Conservation (phyloP, 371 early-diverging fungal species). For the Rhizopus arrhizus region DNA sequence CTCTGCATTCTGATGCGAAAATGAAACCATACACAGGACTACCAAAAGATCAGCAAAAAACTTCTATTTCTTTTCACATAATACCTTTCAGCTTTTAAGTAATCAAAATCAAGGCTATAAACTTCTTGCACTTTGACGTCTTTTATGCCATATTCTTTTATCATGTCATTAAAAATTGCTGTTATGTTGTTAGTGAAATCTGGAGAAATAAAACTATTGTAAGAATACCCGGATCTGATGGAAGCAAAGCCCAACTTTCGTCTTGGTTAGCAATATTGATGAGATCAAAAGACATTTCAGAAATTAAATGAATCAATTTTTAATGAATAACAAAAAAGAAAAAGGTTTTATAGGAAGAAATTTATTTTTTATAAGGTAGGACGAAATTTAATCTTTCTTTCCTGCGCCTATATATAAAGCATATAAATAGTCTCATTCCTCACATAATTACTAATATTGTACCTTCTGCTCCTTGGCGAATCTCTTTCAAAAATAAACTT, state of each 20-base stretch:
- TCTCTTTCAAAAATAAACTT: constrained; percentile 39
- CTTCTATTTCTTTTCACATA: neutral
- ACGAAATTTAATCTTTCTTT: constrained; percentile 21
- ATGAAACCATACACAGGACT: constrained; percentile 23
- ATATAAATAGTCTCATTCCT: neutral
- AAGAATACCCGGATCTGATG: constrained; percentile 27
- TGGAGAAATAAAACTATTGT: neutral
- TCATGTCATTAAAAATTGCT: constrained; percentile 27
- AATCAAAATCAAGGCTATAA: constrained; percentile 15
- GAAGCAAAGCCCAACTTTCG: constrained; percentile 21
- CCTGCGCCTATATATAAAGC: constrained; percentile 16
- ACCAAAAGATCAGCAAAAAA: neutral
- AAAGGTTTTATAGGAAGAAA: neutral
- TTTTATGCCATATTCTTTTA: constrained; percentile 16
- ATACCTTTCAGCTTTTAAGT: constrained; percentile 12
- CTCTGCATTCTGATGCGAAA: constrained; percentile 12
- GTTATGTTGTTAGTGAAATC: neutral
- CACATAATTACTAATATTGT: neutral
- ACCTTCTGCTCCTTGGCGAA: constrained; percentile 58
- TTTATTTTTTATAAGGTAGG: neutral
- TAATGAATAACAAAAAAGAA: constrained; percentile 2
- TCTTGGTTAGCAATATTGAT: neutral
- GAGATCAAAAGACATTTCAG: constrained; percentile 1
- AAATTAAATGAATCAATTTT: neutral
- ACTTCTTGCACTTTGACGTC: constrained; percentile 20